Evolutionary conservation across 768 basidiomycete genomes (phyloP), one percentile per base, ranked within the genome.

Genomic region (Lactarius evosmus): DNA sequence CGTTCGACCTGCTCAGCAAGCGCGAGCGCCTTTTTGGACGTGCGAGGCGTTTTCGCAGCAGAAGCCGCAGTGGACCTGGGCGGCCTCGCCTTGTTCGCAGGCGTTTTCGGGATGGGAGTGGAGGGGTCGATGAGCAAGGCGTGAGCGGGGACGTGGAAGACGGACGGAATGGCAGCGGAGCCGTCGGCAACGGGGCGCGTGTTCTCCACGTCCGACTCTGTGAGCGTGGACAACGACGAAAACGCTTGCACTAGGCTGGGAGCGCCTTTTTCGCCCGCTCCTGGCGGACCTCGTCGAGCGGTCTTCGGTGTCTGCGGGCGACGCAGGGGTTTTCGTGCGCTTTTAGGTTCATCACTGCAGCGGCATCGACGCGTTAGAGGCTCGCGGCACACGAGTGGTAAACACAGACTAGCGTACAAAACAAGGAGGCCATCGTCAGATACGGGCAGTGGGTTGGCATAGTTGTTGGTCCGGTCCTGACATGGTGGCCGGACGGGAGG

Each of bases 1-100:
- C 66, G 66, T 34, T 67, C 66, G 12, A 62, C 51, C 30, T 69
- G 66, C 11, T 63, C 62, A 11, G 66, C 66, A 19, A 30, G 60
- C 19, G 58, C 66, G 14, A 40, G 36, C 29, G 66, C 66, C 50
- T 67, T 67, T 46, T 67, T 67, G 0, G 68, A 61, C 17, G 60
- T 67, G 22, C 68, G 62, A 1, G 68, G 68, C 19, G 66, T 63
- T 34, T 58, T 67, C 6, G 50, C 56, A 27, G 66, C 59, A 49
- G 46, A 22, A 12, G 12, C 4, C 9, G 9, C 22, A n/a, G 41
- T 16, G n/a, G n/a, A 41, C 4, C n/a, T 41, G 41, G 41, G 41
- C 19, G 51, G 19, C 56, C 52, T 69, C 5, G 46, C 52, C 29
- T 56, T 63, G 19, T 11, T 14, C 22, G 57, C 57, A 27, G 58